Evolutionary conservation across 441 rosid genomes (phyloP).

Genomic region (Populus trichocarpa): DNA sequence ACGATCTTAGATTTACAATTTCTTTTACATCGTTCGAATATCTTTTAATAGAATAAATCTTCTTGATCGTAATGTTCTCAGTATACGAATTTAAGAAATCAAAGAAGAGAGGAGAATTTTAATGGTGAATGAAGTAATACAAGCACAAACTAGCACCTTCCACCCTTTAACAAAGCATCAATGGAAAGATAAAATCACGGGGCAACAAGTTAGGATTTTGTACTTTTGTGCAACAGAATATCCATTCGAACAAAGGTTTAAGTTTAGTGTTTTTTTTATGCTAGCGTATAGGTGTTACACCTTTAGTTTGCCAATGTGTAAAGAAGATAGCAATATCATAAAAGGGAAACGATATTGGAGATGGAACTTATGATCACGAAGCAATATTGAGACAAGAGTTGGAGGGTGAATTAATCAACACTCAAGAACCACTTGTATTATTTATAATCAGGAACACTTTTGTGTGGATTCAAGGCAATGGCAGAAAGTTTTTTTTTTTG

Average conservation of each 20-base stretch:
- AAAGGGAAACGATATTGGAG: background rate
- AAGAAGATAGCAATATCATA: background rate
- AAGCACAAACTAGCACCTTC: constrained; percentile 4
- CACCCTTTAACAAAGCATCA: background rate
- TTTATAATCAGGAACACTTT: background rate
- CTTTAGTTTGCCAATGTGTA: background rate
- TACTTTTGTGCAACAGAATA: background rate
- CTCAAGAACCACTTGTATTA: background rate
- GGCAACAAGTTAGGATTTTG: background rate
- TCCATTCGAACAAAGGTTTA: background rate
- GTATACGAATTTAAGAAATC: background rate
- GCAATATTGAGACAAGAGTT: background rate
- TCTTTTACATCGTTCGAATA: background rate
- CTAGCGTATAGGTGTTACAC: background rate
- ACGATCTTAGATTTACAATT: too few species aligned
- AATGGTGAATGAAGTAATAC: background rate
- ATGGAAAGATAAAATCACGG: background rate
- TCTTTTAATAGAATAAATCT: background rate
- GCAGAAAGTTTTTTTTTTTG: background rate
- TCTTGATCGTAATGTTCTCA: too few species aligned
- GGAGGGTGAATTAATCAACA: background rate
- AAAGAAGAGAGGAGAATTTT: background rate
- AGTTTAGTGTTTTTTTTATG: background rate
- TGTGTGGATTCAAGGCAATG: background rate
- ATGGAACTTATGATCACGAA: background rate